A percentile compares a stretch with the other conserved stretches of the same genome.
These are phyloP conservation scores for Penicillium sp. DNA, from an alignment of 2,329 filamentous ascomycete genomes.

Conservation along the genomic window DNA sequence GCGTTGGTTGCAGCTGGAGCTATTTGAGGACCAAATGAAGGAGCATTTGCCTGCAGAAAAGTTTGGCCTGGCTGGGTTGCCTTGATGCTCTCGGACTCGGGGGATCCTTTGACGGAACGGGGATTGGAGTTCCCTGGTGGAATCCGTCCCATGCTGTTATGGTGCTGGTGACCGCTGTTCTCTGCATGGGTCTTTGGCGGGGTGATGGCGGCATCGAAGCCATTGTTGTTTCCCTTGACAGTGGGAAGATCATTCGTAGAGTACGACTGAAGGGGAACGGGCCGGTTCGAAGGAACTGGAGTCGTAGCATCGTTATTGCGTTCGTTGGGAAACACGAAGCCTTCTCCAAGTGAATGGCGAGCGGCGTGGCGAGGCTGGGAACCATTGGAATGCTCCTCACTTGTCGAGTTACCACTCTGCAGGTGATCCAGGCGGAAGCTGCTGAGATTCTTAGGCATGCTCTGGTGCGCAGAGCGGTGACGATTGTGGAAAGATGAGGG, in stretches of 20 bases:
- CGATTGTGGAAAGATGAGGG: constrained; percentile 62
- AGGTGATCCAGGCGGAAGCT: constrained; percentile 46
- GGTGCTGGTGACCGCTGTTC: constrained; percentile 72
- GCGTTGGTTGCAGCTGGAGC: constrained; percentile 42
- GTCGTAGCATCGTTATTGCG: constrained; percentile 29
- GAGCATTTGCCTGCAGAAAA: constrained; percentile 76
- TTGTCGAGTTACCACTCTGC: constrained; percentile 29
- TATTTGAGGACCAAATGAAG: constrained; percentile 73
- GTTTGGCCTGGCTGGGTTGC: constrained; percentile 67
- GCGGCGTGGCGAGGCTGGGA: constrained; percentile 44
- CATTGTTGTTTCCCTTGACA: constrained; percentile 70
- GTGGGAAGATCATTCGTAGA: constrained; percentile 89
- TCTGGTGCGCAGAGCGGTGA: constrained; percentile 68
- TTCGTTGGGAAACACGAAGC: constrained; percentile 40
- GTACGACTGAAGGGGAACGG: constrained; percentile 70
- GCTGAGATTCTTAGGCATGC: constrained; percentile 60
- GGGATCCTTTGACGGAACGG: constrained; percentile 58
- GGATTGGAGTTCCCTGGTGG: constrained; percentile 65
- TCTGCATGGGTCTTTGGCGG: constrained; percentile 64
- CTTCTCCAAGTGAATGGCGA: constrained; percentile 51
- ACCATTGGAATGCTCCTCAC: constrained; percentile 30
- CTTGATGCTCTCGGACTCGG: constrained; percentile 53
- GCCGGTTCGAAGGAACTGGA: constrained; percentile 42
- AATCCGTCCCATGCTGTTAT: constrained; percentile 79
- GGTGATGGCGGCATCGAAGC: constrained; percentile 50